Conservation (phyloP, 129 eudicot genomes). For the Logfia minima region DNA sequence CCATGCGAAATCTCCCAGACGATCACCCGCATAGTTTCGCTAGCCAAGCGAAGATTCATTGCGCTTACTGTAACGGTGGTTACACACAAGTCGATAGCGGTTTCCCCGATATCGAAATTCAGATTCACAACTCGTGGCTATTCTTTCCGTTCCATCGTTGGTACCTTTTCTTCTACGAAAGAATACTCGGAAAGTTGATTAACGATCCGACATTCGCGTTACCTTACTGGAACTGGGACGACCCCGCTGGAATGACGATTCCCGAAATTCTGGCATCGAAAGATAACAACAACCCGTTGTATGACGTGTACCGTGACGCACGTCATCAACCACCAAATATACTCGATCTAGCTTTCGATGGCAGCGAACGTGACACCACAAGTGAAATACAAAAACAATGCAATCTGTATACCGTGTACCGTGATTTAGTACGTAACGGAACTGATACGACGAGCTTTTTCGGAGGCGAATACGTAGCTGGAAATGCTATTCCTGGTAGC, state of each 20-base stretch:
- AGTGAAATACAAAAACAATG: not conserved
- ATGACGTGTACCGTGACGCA: not conserved
- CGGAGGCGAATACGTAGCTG: conserved; percentile 23
- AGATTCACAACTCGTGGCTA: conserved; percentile 52
- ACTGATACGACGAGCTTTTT: conserved; percentile 24
- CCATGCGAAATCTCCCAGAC: conserved; percentile 43
- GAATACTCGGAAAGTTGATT: conserved; percentile 48
- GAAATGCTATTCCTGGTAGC: no score
- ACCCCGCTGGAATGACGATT: conserved; percentile 39
- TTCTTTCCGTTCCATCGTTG: conserved; percentile 53
- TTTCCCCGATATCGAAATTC: conserved; percentile 24
- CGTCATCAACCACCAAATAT: not conserved
- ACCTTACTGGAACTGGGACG: conserved; percentile 57
- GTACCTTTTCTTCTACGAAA: conserved; percentile 46
- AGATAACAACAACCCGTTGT: conserved; percentile 13
- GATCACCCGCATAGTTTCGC: not conserved
- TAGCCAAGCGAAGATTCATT: not conserved
- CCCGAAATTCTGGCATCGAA: conserved; percentile 20
- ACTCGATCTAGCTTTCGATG: not conserved
- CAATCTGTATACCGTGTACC: conserved; percentile 35
- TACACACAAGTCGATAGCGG: conserved; percentile 37
- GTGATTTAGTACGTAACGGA: conserved; percentile 28
- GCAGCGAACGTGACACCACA: not conserved
- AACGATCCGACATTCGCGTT: conserved; percentile 45
- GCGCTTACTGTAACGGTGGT: conserved; percentile 32